phyloP scores from a whole-genome alignment of 352 stramenopile species.

The Pythium grandisporangium region DNA sequence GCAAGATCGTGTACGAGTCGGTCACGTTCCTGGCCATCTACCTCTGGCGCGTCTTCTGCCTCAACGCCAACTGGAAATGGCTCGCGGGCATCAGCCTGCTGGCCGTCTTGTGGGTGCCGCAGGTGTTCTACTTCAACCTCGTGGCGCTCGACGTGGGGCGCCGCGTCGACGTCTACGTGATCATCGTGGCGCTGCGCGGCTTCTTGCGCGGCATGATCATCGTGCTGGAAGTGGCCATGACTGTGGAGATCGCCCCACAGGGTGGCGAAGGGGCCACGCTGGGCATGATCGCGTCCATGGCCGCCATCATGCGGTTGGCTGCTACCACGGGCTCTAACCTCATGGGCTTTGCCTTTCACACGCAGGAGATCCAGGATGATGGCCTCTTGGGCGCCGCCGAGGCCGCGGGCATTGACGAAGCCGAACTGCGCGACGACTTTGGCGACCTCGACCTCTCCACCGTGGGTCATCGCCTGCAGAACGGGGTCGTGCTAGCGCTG shows the following conservation, averaged over 20 bases:
- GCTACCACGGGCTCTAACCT: slow-evolving; percentile 31
- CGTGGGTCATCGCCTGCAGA: neutral
- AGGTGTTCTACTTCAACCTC: slow-evolving; percentile 26
- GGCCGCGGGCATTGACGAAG: neutral
- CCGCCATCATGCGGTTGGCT: slow-evolving; percentile 35
- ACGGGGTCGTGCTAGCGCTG: slow-evolving; percentile 24
- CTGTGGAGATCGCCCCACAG: slow-evolving; percentile 39
- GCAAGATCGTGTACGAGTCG: slow-evolving; percentile 34
- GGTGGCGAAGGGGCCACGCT: slow-evolving; percentile 45
- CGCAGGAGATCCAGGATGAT: slow-evolving; percentile 10
- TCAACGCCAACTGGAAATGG: slow-evolving; percentile 39
- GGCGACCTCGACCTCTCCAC: neutral
- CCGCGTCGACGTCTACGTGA: slow-evolving; percentile 22
- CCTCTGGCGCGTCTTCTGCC: slow-evolving; percentile 31
- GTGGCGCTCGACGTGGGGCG: slow-evolving; percentile 15
- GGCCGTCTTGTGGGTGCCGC: slow-evolving; percentile 22
- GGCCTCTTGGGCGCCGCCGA: slow-evolving; percentile 6
- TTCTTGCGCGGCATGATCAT: slow-evolving; percentile 30
- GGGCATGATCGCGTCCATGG: slow-evolving; percentile 41
- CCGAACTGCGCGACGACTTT: slow-evolving; percentile 1
- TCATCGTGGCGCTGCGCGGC: slow-evolving; percentile 23
- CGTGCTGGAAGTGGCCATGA: slow-evolving; percentile 23
- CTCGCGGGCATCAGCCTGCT: slow-evolving; percentile 18
- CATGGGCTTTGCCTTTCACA: slow-evolving; percentile 30
- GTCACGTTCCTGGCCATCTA: slow-evolving; percentile 29